These are phyloP conservation scores for Saccharomycopsis hybrid DNA, from an alignment of 1,139 yeast species.

Conservation along the genomic window DNA sequence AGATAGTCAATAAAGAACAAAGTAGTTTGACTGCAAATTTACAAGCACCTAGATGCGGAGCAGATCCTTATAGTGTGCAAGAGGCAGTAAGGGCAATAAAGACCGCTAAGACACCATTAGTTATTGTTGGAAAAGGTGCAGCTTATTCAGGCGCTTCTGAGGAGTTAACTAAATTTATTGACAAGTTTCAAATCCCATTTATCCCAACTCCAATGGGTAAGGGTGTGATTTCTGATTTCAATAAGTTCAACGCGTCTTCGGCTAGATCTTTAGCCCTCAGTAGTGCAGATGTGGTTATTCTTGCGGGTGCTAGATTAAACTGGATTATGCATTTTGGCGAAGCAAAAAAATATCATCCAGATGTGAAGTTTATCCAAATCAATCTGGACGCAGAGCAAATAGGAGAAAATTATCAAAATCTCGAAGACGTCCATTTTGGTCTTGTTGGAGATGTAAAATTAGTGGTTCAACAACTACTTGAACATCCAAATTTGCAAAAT, in stretches of 20 bases:
- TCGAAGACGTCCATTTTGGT: conserved; percentile 28
- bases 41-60: conserved; percentile 32
- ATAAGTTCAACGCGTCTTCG: conserved; percentile 44
- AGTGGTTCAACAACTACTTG: conserved; percentile 34
- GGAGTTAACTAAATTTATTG: conserved; percentile 35
- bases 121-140: conserved; percentile 61
- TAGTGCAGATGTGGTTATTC: conserved; percentile 47
- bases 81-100: conserved; percentile 32
- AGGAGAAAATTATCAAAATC: conserved; percentile 32
- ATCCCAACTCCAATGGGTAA: conserved; percentile 72
- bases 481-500: conserved; percentile 23
- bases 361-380: conserved; percentile 48
- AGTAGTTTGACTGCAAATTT: background rate
- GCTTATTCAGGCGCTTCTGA: conserved; percentile 39
- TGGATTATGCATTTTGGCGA: conserved; percentile 65
- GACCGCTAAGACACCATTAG: conserved; percentile 40
- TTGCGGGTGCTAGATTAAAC: conserved; percentile 57
- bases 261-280: conserved; percentile 52
- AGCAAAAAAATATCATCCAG: conserved; percentile 40
- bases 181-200: conserved; percentile 40
- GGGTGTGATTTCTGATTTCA: conserved; percentile 52
- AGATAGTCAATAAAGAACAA: background rate
- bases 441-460: conserved; percentile 45
- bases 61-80: conserved; percentile 34
- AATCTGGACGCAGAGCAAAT: conserved; percentile 30